Conservation (phyloP, 2,329 filamentous ascomycete species). For the Colletotrichum shisoi region DNA sequence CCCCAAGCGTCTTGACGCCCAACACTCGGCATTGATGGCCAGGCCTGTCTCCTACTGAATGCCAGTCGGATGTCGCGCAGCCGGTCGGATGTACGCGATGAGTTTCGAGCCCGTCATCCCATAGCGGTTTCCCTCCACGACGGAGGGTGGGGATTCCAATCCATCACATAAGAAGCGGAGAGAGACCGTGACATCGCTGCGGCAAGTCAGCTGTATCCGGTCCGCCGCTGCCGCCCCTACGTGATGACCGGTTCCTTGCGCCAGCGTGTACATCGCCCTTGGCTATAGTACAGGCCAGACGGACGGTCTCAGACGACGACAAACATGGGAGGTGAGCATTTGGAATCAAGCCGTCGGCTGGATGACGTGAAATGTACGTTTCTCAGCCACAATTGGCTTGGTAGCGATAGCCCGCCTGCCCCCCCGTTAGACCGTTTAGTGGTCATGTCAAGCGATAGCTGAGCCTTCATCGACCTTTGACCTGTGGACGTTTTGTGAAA, state of each 20-base stretch:
- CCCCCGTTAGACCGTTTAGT: not conserved
- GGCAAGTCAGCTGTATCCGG: not conserved
- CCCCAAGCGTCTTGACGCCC: not conserved
- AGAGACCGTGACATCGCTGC: not conserved
- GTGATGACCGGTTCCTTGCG: not conserved
- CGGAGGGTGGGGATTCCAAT: slow-evolving; percentile 8
- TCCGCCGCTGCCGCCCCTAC: slow-evolving; percentile 1
- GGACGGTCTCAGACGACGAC: not conserved
- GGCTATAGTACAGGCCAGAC: not conserved
- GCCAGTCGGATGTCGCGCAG: not conserved
- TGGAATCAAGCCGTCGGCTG: slow-evolving; percentile 1
- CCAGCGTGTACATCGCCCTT: not conserved
- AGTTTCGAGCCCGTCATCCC: slow-evolving; percentile 4
- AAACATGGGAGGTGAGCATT: not conserved
- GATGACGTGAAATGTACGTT: not conserved
- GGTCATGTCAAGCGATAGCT: not conserved
- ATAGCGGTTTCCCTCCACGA: slow-evolving; percentile 2
- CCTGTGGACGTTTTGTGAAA: not conserved
- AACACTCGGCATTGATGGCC: not conserved
- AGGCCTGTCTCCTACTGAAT: not conserved
- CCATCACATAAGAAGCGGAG: not conserved
- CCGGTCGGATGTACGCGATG: not conserved
- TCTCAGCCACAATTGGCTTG: not conserved
- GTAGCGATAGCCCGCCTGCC: not conserved
- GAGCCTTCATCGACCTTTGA: not conserved